Evolutionary conservation across 2,329 filamentous ascomycete genomes (phyloP), one percentile per base, ranked within the genome.

Genomic region (Magnaporthales sp.): DNA sequence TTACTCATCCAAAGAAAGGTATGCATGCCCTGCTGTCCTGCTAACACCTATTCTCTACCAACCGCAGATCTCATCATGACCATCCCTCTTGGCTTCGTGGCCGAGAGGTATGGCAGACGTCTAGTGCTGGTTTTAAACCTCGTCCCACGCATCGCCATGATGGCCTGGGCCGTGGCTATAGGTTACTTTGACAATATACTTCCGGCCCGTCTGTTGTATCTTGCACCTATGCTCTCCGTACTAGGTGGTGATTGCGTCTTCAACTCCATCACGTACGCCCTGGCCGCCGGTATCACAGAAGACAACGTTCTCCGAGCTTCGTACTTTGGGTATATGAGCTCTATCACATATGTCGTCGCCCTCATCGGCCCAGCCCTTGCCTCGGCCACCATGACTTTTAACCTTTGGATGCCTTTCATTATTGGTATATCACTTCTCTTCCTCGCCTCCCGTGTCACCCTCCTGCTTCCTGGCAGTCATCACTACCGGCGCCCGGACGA

Each of bases 241-340:
- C 74, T 84, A 0, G 81, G 81, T 1, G 81, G 81, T 15, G 81
- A 83, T 67, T 83, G 81, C 29, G 80, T 83, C 15, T 80, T 84
- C 70, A 82, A 82, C 67, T 83, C 81, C 24, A 78, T 83, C 58
- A 76, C 79, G 2, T 83, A 83, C 64, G 73, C 79, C 1, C 75
- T 83, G 5, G 80, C 80, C 0, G 78, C 81, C 0, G 74, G 76
- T 1, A 71, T 81, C 26, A 80, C 80, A 0, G 77, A 81, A 5
- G 80, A 83, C 64, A 74, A 77, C 61, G 76, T 80, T 11, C 71
- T 75, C 61, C 80, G 81, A 8, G 80, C 81, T 9, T 80, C 80
- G 2, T 82, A 81, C 69, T 83, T 83, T 70, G 81, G 80, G 32
- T 82, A 81, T 72, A 80, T 82, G 74, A 81, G 80, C 69, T 81